phyloP scores from a whole-genome alignment of 2,329 filamentous ascomycete genomes.

The Aspergillus tamarii region DNA sequence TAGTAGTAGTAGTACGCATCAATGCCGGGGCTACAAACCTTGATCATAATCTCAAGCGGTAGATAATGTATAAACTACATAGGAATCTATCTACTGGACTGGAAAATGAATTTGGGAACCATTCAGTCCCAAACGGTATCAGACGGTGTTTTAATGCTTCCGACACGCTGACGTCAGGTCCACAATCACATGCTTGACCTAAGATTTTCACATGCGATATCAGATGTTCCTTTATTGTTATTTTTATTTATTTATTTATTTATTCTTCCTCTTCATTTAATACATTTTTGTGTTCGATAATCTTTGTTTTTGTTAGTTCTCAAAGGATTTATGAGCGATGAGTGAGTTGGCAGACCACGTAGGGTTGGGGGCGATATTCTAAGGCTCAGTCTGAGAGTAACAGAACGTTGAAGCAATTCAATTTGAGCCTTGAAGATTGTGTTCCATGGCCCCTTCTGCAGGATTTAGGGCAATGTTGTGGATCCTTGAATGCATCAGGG shows the following conservation, averaged over 20 bases:
- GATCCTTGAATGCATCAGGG: too few relatives aligned
- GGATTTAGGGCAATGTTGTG: too few relatives aligned
- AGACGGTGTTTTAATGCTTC: not conserved
- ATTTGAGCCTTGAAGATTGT: not conserved
- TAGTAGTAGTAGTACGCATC: not conserved
- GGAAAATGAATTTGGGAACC: too few relatives aligned
- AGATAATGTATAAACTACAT: too few relatives aligned
- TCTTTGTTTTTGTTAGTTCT: not conserved
- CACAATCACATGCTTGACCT: constrained; percentile 13
- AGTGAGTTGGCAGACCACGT: not conserved
- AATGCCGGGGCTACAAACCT: not conserved
- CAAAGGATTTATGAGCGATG: not conserved
- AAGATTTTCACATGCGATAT: constrained; percentile 7
- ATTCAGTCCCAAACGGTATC: not conserved
- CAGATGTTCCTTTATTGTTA: constrained; percentile 1
- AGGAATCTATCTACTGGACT: too few relatives aligned
- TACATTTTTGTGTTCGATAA: too few relatives aligned
- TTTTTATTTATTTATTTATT: not conserved
- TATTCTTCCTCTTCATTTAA: not conserved
- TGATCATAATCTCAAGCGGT: not conserved
- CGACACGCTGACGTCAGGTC: constrained; percentile 4
- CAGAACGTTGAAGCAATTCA: not conserved
- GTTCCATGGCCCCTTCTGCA: too few relatives aligned
- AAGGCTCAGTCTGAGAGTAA: not conserved
- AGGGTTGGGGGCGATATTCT: too few relatives aligned